Percentiles rank a stretch among this genome's conserved stretches.
Conservation (phyloP, 208 protist species). For the Leptomonas seymouri region DNA sequence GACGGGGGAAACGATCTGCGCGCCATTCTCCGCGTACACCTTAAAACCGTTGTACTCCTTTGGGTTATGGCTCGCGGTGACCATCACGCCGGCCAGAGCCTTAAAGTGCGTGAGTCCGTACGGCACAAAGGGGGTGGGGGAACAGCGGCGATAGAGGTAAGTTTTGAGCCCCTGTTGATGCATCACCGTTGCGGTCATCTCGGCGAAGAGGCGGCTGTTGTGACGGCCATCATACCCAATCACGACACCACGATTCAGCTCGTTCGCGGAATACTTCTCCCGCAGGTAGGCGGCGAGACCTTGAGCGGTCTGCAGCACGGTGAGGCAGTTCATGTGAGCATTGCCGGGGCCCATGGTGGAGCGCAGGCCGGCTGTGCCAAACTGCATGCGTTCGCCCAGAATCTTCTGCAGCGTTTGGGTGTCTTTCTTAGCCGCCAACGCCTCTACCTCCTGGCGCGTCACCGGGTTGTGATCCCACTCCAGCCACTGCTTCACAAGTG, state of each 20-base stretch:
- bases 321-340: constrained; percentile 96
- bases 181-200: constrained; percentile 89
- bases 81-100: constrained; percentile 94
- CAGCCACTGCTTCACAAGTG: constrained; percentile 65
- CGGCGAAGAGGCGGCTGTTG: constrained; percentile 91
- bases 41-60: constrained; percentile 99
- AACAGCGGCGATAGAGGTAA: constrained; percentile 82
- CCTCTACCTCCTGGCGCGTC: constrained; percentile 53
- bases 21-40: constrained; percentile 97
- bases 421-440: constrained; percentile 37
- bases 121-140: constrained; percentile 94
- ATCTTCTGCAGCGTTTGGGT: constrained; percentile 51
- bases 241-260: constrained; percentile 74
- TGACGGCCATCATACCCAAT: constrained; percentile 97
- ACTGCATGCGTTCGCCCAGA: constrained; percentile 90
- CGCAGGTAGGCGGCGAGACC: constrained; percentile 72
- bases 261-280: constrained; percentile 33
- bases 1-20: constrained; percentile 95
- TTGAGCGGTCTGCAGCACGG: constrained; percentile 96
- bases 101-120: constrained; percentile 63
- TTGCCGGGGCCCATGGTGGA: constrained; percentile 94
- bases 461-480: constrained; percentile 65
- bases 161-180: constrained; percentile 77
- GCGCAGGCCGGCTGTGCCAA: constrained; percentile 96
- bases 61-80: constrained; percentile 99